These are phyloP conservation scores for Setaria viridis DNA, from an alignment of 202 grass and related monocot genomes.

Conservation along the genomic window DNA sequence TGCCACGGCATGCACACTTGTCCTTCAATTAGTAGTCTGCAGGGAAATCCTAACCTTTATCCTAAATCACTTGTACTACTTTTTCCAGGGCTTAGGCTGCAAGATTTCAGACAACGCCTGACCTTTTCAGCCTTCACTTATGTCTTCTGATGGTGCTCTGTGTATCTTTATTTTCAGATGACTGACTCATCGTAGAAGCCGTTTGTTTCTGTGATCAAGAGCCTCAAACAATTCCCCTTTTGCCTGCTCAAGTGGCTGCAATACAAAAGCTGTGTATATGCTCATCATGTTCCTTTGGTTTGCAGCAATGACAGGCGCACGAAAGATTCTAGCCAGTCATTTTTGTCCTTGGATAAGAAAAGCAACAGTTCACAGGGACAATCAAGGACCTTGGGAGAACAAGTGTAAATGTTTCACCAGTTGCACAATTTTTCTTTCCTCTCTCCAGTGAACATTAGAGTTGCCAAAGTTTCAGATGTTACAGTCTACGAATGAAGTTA, in stretches of 20 bases:
- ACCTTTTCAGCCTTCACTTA: slow-evolving; percentile 15
- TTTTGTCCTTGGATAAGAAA: background rate
- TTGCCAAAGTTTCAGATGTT: background rate
- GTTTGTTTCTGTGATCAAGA: background rate
- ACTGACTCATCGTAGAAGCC: background rate
- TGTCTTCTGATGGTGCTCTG: background rate
- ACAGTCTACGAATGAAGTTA: background rate
- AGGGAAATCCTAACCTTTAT: background rate
- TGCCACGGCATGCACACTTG: background rate
- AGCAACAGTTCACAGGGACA: background rate
- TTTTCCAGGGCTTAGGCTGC: background rate
- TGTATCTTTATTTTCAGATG: background rate
- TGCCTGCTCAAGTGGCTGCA: background rate
- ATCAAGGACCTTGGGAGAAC: background rate
- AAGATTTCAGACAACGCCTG: background rate
- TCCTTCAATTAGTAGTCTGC: background rate
- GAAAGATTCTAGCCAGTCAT: background rate
- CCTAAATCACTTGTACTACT: background rate
- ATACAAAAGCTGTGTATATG: background rate
- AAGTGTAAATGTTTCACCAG: background rate
- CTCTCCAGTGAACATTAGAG: background rate
- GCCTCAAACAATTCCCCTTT: background rate
- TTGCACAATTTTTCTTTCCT: slow-evolving; percentile 9
- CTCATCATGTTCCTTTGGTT: slow-evolving; percentile 31
- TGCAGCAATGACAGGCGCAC: slow-evolving; percentile 16